Evolutionary conservation across 805 yeast species (phyloP), one percentile per base, ranked within the genome.

Genomic region (Candida jianshihensis): DNA sequence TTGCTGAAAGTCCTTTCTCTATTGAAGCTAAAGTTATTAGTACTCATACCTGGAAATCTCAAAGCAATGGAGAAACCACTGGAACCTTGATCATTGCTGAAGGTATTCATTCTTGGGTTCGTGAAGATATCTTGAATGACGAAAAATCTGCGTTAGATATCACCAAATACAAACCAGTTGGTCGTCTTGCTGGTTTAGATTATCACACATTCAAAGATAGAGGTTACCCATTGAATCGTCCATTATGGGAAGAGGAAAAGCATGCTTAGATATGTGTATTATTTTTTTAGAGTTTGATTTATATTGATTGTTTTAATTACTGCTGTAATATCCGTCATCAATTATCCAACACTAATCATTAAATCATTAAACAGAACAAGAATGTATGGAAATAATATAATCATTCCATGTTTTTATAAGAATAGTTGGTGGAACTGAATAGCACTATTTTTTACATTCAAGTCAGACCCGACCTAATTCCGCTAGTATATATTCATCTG

Each of bases 1-100:
- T 76, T 8, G 76, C 74, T 0, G 81, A 76, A 42, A 64, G 74
- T 28, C 78, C 75, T 6, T 73, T 76, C 46, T 66, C 75, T 5
- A 44, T 76, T 11, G 83, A 76, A 51, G 73, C 70, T 18, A 73
- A 66, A 48, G 57, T 75, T 29, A 38, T 71, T 13, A 57, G 60
- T 29, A 42, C 49, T 3, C 71, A 68, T 46, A 66, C 64, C 13
- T 68, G 70, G 64, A 53, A 43, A n/a, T 65, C 78, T 5, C 62
- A 57, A 37, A 29, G 33, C 6, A 61, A 61, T 35, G 33, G 29
- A 4, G n/a, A 21, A 17, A 44, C 41, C 8, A 56, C 70, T 2
- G 70, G 73, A 7, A 55, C 61, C 1, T 45, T 68, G 19, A 48
- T 59, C 13, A 58, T 73, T 35, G 63, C 74, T 13, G 80, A 76